Evolutionary conservation across 2,329 filamentous ascomycete genomes (phyloP), one percentile per base, ranked within the genome.

Genomic region (Hymenoscyphus repandus): DNA sequence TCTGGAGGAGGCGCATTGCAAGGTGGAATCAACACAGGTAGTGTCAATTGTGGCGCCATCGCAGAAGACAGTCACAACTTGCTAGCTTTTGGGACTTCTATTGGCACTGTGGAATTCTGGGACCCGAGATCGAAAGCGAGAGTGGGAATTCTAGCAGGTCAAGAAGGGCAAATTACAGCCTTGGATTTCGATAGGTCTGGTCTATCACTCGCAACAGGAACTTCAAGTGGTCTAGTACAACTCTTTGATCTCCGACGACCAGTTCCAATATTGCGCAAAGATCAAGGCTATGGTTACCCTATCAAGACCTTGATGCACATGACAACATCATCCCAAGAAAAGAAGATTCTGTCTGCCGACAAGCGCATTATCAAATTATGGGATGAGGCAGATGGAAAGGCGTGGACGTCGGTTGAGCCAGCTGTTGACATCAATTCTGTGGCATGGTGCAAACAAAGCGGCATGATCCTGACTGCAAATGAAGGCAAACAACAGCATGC

Each of bases 91-190:
- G 93, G 95, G 47, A 99, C 93, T 1, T 91, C 90, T 2, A 74
- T 93, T 50, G 92, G 93, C n/a, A 96, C 92, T 1, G 89, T 97
- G 22, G 93, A 99, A 66, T 92, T 97, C 64, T 99, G 91, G 89
- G 93, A 99, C 66, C 80, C 91, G 1, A 80, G 93, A 53, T 90
- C 88, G 30, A 86, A 90, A 65, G 86, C 85, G 49, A 79, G 90
- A 51, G 86, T 92, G 10, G 91, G 89, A 13, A 78, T 92, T 15
- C 74, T 99, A 1, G 77, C 85, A 11, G 79, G 76, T 0, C 78
- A 83, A 51, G 79, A 83, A 53, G 82, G 81, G 31, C 86, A 90
- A 64, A 83, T 96, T 41, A 96, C 92, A 0, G 89, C 93, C 0
- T 73, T 99, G 41, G 84, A 95, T 57, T 99, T 96, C 67, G 84